phyloP scores from a whole-genome alignment of 2,329 filamentous ascomycete genomes.

The Kalmusia sp. region DNA sequence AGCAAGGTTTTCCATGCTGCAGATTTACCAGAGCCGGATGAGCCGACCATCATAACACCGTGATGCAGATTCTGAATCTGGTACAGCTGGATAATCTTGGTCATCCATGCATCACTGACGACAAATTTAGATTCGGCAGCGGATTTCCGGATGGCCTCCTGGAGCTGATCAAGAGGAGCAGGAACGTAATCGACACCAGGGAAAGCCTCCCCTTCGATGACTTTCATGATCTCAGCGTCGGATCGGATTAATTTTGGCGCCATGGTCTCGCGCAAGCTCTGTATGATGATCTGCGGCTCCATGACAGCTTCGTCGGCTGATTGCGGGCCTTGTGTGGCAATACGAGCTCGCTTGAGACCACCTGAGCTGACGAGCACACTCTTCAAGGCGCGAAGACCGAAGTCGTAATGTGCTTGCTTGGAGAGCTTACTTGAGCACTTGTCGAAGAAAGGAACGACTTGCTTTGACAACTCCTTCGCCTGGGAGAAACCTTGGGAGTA shows the following conservation, averaged over 20 bases:
- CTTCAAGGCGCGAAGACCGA: conserved; percentile 95
- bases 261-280: conserved; percentile 98
- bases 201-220: conserved; percentile 86
- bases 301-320: conserved; percentile 74
- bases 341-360: conserved; percentile 85
- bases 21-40: conserved; percentile 97
- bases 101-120: conserved; percentile 95
- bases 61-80: conserved; percentile 98
- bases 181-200: conserved; percentile 92
- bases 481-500: conserved; percentile 99
- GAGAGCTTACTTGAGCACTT: conserved; percentile 81
- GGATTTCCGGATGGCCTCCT: conserved; percentile 80
- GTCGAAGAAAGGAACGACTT: conserved; percentile 98
- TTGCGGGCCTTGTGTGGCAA: conserved; percentile 65
- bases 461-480: conserved; percentile 90
- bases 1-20: conserved; percentile 92
- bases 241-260: conserved; percentile 93
- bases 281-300: conserved; percentile 97
- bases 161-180: conserved; percentile 80
- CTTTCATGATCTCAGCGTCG: conserved; percentile 87
- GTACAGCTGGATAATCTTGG: conserved; percentile 94
- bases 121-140: conserved; percentile 87
- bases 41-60: conserved; percentile 99
- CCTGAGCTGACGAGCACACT: conserved; percentile 98
- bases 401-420: conserved; percentile 99